Percentiles rank a stretch among this genome's conserved stretches.
Conservation (phyloP, 495 filamentous ascomycete genomes). For the Talaromyces ruber region DNA sequence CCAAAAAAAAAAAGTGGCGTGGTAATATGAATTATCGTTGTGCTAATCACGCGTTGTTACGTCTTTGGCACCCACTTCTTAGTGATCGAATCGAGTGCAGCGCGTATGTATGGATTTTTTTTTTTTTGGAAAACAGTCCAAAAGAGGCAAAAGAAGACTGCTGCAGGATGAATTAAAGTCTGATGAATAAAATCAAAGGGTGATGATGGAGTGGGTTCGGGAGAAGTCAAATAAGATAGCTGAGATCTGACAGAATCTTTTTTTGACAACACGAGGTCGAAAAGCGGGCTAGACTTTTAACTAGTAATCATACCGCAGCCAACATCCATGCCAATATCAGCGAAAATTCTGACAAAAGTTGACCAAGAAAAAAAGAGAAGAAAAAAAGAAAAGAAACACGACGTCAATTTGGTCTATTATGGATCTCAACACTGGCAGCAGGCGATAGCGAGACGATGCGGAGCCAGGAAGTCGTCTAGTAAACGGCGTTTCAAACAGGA, state of each 20-base stretch:
- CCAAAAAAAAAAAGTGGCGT: conserved; percentile 7
- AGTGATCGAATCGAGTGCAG: too few species aligned
- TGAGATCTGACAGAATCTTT: neutral
- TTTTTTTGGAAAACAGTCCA: neutral
- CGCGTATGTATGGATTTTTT: neutral
- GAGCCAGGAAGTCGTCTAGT: neutral
- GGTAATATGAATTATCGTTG: neutral
- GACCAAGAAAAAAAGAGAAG: neutral
- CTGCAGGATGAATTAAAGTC: neutral
- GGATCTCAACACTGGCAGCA: neutral
- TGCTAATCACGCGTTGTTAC: neutral
- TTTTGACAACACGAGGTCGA: neutral
- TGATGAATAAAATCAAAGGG: neutral
- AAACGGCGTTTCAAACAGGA: neutral
- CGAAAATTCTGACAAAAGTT: neutral
- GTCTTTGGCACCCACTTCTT: neutral
- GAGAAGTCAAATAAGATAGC: neutral
- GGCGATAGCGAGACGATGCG: neutral
- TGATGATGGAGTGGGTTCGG: neutral
- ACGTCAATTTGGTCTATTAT: neutral
- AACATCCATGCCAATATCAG: neutral
- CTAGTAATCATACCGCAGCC: neutral
- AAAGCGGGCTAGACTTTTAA: neutral
- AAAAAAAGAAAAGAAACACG: neutral
- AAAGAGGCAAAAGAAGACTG: neutral